Conservation (phyloP, 768 basidiomycete species). For the Tylopilus balloui region DNA sequence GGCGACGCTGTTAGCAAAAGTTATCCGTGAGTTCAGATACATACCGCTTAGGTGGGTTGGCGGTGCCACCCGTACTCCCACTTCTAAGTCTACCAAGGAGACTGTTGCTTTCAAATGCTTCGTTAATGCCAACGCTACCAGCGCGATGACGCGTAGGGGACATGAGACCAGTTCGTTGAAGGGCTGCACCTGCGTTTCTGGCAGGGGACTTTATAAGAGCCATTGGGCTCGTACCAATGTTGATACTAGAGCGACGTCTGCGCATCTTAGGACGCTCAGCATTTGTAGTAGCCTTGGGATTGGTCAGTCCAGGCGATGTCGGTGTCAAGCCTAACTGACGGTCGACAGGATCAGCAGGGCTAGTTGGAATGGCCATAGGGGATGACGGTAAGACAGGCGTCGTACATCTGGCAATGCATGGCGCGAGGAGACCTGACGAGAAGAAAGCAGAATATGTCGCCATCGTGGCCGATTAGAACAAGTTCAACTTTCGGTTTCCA, state of each 20-base stretch:
- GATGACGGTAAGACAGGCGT: constrained; percentile 27
- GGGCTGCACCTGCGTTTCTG: constrained; percentile 47
- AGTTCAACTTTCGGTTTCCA: constrained; percentile 20
- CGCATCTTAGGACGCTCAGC: constrained; percentile 44
- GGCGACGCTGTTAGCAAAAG: not conserved
- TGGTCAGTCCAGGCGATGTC: constrained; percentile 26
- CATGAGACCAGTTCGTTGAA: constrained; percentile 42
- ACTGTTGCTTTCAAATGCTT: constrained; percentile 36
- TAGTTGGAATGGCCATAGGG: constrained; percentile 16
- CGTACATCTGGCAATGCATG: constrained; percentile 30
- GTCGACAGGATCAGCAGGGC: constrained; percentile 33
- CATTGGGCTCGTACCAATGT: constrained; percentile 50
- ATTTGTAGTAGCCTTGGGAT: constrained; percentile 22
- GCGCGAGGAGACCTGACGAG: constrained; percentile 64
- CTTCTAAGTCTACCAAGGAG: constrained; percentile 52
- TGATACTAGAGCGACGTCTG: constrained; percentile 61
- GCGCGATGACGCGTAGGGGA: constrained; percentile 42
- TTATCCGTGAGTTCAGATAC: constrained; percentile 12
- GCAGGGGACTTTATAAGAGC: constrained; percentile 54
- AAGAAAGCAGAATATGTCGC: constrained; percentile 62
- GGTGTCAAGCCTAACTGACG: constrained; percentile 35
- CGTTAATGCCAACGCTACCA: constrained; percentile 39
- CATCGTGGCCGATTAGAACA: constrained; percentile 24
- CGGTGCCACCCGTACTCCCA: constrained; percentile 43
- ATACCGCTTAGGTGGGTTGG: constrained; percentile 30